These are phyloP conservation scores for Peribolospora baueri DNA, from an alignment of 768 basidiomycete species.

Conservation along the genomic window DNA sequence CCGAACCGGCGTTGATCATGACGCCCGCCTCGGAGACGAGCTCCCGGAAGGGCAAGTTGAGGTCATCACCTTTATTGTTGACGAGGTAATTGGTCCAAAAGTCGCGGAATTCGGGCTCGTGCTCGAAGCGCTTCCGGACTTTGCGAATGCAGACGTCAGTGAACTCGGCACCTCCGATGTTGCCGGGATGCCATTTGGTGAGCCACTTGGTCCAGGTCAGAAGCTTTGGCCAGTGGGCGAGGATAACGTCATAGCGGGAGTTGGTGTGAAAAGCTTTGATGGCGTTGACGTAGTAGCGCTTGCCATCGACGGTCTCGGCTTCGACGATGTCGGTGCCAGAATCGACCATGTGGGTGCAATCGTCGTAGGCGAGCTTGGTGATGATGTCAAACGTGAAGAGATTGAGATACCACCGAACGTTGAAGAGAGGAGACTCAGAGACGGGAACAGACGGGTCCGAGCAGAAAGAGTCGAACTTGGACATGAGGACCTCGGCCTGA, in stretches of 20 bases:
- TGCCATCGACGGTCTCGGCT: constrained; percentile 11
- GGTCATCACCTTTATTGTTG: background rate
- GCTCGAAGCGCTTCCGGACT: constrained; percentile 12
- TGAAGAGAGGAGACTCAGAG: constrained; percentile 19
- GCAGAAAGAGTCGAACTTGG: constrained; percentile 18
- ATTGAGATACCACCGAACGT: constrained; percentile 20
- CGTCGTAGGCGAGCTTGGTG: constrained; percentile 20
- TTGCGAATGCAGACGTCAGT: constrained; percentile 9
- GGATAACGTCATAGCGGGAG: background rate
- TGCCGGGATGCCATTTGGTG: constrained; percentile 13
- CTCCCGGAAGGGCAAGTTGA: background rate
- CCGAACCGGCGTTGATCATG: constrained; percentile 17
- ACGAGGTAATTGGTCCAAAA: constrained; percentile 16
- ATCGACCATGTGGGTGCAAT: background rate
- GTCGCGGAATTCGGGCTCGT: constrained; percentile 11
- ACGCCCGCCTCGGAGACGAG: constrained; percentile 14
- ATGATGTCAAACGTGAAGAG: constrained; percentile 19
- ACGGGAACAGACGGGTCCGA: constrained; percentile 10
- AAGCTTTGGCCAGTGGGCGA: constrained; percentile 11
- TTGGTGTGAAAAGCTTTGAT: constrained; percentile 3
- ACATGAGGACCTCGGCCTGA: background rate
- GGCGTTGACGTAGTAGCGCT: constrained; percentile 12
- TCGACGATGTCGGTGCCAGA: constrained; percentile 17
- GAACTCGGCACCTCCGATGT: constrained; percentile 17
- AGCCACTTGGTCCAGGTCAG: background rate